These are phyloP conservation scores for Euphorbia pulcherrima DNA, from an alignment of 345 rosid genomes.

Conservation along the genomic window DNA sequence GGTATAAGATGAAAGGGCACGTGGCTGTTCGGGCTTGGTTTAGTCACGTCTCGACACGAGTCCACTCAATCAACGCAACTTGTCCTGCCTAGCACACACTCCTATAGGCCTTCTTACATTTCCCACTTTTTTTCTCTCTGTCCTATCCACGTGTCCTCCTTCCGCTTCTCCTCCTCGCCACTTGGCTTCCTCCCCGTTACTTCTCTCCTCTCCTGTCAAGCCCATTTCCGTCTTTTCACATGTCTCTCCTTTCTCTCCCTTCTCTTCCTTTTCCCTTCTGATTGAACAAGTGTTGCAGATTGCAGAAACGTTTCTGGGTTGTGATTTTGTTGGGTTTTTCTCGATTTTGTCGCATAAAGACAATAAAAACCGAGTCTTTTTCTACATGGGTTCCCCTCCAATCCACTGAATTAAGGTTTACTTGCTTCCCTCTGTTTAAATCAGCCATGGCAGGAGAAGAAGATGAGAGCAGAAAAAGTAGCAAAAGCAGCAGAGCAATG, in stretches of 20 bases:
- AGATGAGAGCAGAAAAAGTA: constrained; percentile 30
- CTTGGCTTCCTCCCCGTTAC: constrained; percentile 45
- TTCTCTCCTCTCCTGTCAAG: constrained; percentile 12
- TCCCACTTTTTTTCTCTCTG: constrained; percentile 10
- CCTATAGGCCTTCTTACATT: background rate
- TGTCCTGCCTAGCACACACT: constrained; percentile 17
- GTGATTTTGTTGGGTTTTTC: constrained; percentile 6
- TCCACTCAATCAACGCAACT: constrained; percentile 20
- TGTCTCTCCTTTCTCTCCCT: background rate
- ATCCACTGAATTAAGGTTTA: background rate
- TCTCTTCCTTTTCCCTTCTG: background rate
- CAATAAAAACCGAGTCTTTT: background rate
- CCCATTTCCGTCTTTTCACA: constrained; percentile 13
- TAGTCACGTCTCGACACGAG: constrained; percentile 30
- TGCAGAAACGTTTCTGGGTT: constrained; percentile 1
- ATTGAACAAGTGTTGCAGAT: background rate
- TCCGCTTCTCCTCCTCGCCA: constrained; percentile 50
- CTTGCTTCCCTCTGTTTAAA: background rate
- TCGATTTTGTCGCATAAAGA: constrained; percentile 2
- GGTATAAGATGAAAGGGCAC: constrained; percentile 15
- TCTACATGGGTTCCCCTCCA: constrained; percentile 25
- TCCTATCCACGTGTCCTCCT: constrained; percentile 62
- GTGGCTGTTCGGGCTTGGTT: constrained; percentile 17
- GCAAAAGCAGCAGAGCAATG: constrained; percentile 44
- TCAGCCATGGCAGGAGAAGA: constrained; percentile 66